A percentile compares a stretch with the other conserved stretches of the same genome.
phyloP scores from a whole-genome alignment of 352 stramenopile species.

The Globisporangium middletonii region DNA sequence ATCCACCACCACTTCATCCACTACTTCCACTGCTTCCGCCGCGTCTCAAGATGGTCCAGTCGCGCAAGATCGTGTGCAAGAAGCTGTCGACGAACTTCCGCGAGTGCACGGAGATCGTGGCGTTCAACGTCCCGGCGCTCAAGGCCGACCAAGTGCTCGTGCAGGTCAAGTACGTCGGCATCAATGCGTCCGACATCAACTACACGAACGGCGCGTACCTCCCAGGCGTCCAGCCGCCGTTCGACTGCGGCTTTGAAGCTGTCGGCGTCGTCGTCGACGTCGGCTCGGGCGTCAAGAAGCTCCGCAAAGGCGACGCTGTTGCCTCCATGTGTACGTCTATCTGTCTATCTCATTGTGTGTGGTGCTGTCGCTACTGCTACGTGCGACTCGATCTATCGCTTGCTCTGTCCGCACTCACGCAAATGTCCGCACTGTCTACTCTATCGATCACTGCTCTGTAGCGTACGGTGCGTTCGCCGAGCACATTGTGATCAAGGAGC shows the following conservation, averaged over 20 bases:
- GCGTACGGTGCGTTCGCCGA: slow-evolving; percentile 39
- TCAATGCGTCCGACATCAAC: slow-evolving; percentile 56
- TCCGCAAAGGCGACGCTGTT: slow-evolving; percentile 37
- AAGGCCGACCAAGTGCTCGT: slow-evolving; percentile 45
- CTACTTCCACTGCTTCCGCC: not conserved
- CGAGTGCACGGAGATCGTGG: slow-evolving; percentile 62
- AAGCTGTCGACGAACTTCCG: slow-evolving; percentile 80
- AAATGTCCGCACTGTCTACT: not conserved
- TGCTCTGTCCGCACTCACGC: not conserved
- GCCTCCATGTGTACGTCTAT: slow-evolving; percentile 29
- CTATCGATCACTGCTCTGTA: not conserved
- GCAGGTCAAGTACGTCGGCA: slow-evolving; percentile 31
- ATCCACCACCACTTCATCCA: no score
- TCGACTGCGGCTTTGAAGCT: slow-evolving; percentile 49
- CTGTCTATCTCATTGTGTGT: not conserved
- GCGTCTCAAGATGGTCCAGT: slow-evolving; percentile 32
- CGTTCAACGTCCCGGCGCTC: slow-evolving; percentile 31
- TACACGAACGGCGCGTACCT: slow-evolving; percentile 50
- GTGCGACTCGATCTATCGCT: no score
- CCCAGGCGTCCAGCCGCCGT: slow-evolving; percentile 36
- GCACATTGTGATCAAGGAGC: slow-evolving; percentile 28
- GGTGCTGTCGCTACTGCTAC: no score
- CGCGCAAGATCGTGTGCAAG: slow-evolving; percentile 73
- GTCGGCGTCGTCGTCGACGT: slow-evolving; percentile 30
- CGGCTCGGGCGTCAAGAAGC: slow-evolving; percentile 24